Evolutionary conservation across 2,329 filamentous ascomycete genomes (phyloP), one percentile per base, ranked within the genome.

Genomic region (Fusarium scirpi): DNA sequence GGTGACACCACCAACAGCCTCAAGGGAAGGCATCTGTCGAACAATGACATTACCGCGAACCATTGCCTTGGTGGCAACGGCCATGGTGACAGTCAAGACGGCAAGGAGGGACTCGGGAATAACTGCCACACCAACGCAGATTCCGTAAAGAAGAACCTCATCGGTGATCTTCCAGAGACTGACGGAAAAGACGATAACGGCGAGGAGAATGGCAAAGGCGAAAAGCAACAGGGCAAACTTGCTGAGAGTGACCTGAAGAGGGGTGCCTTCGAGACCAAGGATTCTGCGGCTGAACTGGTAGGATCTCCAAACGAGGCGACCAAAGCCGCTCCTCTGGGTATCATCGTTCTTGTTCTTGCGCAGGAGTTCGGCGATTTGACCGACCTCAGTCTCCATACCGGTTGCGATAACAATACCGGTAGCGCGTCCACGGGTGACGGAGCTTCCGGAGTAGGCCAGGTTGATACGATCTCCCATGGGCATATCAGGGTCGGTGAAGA

Each of bases 161-260:
- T 85, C 84, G 43, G 82, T 78, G 46, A 89, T 79, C 2, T 84
- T 51, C 79, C 85, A 90, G 61, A 81, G 80, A 76, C 85, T 88
- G 65, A 84, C 87, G 8, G 84, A 86, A 76, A 91, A 91, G 72
- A 91, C 89, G 54, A 90, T 86, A 62, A 90, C 77, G 52, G 86
- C 87, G 34, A 90, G 82, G 5, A 90, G 73, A 58, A 90, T 82
- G 45, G 89, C 94, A 53, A 94, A 87, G 48, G 85, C 89, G 76
- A 97, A 97, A 4, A 97, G 87, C 6, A 93, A 78, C 45, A 96
- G 89, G 29, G 94, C 94, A 75, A 97, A 91, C 80, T 94, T 94
- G 82, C 92, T 93, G 54, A 97, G 85, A 76, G 93, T 95, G 71
- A 91, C 90, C 81, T 97, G 93, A 47, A 97, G 84, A 1, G 94